Evolutionary conservation across 345 rosid species (phyloP), one percentile per base, ranked within the genome.

Genomic region (Mercurialis annua): DNA sequence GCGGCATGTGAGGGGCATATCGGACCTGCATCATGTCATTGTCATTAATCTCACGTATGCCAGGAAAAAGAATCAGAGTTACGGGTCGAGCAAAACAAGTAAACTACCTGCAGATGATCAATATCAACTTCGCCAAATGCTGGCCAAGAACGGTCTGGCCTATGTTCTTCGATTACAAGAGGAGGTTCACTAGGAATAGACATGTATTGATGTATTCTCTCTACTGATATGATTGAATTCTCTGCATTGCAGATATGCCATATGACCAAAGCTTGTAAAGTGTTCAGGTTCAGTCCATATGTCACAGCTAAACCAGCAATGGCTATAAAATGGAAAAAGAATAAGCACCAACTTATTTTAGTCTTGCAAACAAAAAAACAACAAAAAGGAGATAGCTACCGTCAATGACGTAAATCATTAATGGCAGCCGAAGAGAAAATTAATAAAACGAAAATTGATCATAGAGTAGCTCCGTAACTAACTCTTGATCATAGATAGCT

Each of bases 291-390:
- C 44, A 93, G 92, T 63, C 92, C 97, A 69, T 93, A 90, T 8
- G 91, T 90, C 54, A 88, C 96, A 1, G 92, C 90, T 66, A 93
- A 73, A 33, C 98, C 97, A 0, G 96, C 98, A 54, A 90, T 83
- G 67, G 84, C 98, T 90, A 44, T 46, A 48, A 65, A 15, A 20
- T 0, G 64, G 54, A 42, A 60, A 46, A 46, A 31, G n/a, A 63
- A 55, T 4, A 66, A 72, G 33, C 18, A 50, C n/a, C n/a, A 11
- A 26, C n/a, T 26, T 24, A 23, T 63, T 30, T 64, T 48, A 64
- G 26, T 53, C 56, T 40, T 17, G 43, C 21, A 18, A 30, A 64
- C 16, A 14, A 69, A 34, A 21, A 21, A 47, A 26, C 18, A 57
- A 62, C n/a, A n/a, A n/a, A n/a, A n/a, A n/a, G n/a, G n/a, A n/a